These are phyloP conservation scores for Fraxinus dipetala DNA, from an alignment of 305 asterid species.

Conservation along the genomic window DNA sequence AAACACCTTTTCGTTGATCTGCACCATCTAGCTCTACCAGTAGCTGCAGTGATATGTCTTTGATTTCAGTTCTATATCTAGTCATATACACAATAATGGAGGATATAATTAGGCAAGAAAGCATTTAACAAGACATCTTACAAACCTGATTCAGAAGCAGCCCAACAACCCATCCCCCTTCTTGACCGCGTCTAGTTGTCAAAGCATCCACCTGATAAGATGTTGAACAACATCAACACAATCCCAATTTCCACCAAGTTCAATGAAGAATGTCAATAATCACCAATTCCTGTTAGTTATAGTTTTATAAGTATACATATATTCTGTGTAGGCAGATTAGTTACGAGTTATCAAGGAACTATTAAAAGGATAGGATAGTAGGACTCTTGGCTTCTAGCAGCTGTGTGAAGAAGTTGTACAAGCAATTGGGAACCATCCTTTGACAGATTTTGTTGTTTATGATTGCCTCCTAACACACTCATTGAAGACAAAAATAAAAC, in stretches of 20 bases:
- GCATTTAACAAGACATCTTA: background rate
- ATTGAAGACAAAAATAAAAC: background rate
- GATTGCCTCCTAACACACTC: background rate
- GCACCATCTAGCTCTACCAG: slow-evolving; percentile 84
- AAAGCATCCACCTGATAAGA: slow-evolving; percentile 69
- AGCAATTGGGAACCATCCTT: background rate
- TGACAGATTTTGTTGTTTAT: background rate
- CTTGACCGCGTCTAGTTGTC: slow-evolving; percentile 69
- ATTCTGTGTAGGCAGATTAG: background rate
- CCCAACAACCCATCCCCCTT: slow-evolving; percentile 77
- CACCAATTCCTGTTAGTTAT: background rate
- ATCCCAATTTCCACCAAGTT: background rate
- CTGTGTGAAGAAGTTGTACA: background rate
- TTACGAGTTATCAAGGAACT: background rate
- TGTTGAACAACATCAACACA: background rate
- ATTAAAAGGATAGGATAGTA: background rate
- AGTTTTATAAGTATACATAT: background rate
- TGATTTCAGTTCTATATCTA: slow-evolving; percentile 15
- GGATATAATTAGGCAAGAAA: background rate
- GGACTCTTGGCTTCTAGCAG: background rate
- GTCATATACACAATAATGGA: background rate
- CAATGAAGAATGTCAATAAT: background rate
- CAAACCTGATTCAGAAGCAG: slow-evolving; percentile 68
- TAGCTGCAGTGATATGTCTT: slow-evolving; percentile 46
- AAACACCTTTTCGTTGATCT: slow-evolving; percentile 67